A percentile compares a stretch with the other conserved stretches of the same genome.
These are phyloP conservation scores for Penicillium lividum DNA, from an alignment of 495 filamentous ascomycete species.

Conservation along the genomic window DNA sequence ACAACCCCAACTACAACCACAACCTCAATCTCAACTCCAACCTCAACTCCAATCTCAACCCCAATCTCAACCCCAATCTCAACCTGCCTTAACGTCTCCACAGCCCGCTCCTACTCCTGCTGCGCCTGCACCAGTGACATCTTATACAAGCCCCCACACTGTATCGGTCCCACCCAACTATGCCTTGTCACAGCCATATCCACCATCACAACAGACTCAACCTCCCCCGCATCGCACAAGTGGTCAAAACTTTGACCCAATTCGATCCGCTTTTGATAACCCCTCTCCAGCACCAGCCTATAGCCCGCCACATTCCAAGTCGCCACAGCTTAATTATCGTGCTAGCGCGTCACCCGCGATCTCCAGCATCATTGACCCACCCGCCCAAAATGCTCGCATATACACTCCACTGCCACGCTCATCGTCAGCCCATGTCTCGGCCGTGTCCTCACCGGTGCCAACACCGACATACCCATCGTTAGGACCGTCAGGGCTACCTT, in stretches of 20 bases:
- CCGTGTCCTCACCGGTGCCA: constrained; percentile 34
- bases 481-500: constrained; percentile 30
- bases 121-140: constrained; percentile 15
- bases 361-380: constrained; percentile 83
- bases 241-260: constrained; percentile 84
- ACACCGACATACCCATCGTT: constrained; percentile 28
- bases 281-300: constrained; percentile 56
- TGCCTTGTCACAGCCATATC: constrained; percentile 24
- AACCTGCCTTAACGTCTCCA: constrained; percentile 20
- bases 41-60: constrained; percentile 14
- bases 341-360: constrained; percentile 89
- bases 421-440: constrained; percentile 34
- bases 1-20: not conserved
- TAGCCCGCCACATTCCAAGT: constrained; percentile 35
- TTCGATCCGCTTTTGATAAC: constrained; percentile 68
- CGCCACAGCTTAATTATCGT: constrained; percentile 54
- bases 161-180: constrained; percentile 26
- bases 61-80: constrained; percentile 13
- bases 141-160: constrained; percentile 20
- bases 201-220: constrained; percentile 32
- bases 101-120: constrained; percentile 22
- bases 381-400: constrained; percentile 43
- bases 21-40: not conserved
- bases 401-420: constrained; percentile 35
- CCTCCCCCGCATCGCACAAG: constrained; percentile 50